Base-by-base conservation (phyloP, 495 filamentous ascomycete genomes). In the Saxophila tyrrhenica region DNA sequence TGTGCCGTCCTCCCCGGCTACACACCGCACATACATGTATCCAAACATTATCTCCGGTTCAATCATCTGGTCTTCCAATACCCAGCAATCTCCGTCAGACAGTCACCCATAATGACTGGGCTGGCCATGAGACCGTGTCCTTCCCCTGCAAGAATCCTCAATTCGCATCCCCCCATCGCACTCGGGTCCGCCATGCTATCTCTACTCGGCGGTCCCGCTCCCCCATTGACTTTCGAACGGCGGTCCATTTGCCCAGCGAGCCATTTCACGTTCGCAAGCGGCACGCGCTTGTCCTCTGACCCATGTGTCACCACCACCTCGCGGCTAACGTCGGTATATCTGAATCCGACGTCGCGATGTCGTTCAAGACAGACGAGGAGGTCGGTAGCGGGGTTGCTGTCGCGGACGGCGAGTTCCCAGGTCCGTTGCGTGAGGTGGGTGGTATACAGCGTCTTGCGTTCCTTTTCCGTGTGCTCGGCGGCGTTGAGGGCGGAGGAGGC, bases 61-160 rank as follows among this genome's bases (percentile, higher is more conserved):
- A 7, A 5, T 35, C 29, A 35, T 35, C 29, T 35, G 5, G 29
- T 35, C 29, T 35, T 88, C 94, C 91, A 97, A 65, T 98, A 94
- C 42, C 78, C 77, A 29, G 86, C 85, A 62, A 98, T 92, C 68
- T 98, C 92, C 68, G 87, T 94, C 59, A 98, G 66, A 20, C 97
- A 85, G 50, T 81, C 81, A 22, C 87, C 85, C 94, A 99, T 97
- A 21, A 99, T 91, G 17, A 71, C 69, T 8, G 92, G 91, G 49
- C 85, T 91, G 0, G 94, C 92, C 92, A 99, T 99, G 39, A 99
- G 70, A 0, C 94, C 94, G 63, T 99, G 92, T 2, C 89, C 89
- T 66, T 99, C 92, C 5, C 87, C 89, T 57, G 95, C 86, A 13
- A 99, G 73, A 5, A 97, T 78, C 11, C 92, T 75, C 17, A 99